Evolutionary conservation across 768 basidiomycete species (phyloP).

Genomic region (Mycena olivaceomarginata): DNA sequence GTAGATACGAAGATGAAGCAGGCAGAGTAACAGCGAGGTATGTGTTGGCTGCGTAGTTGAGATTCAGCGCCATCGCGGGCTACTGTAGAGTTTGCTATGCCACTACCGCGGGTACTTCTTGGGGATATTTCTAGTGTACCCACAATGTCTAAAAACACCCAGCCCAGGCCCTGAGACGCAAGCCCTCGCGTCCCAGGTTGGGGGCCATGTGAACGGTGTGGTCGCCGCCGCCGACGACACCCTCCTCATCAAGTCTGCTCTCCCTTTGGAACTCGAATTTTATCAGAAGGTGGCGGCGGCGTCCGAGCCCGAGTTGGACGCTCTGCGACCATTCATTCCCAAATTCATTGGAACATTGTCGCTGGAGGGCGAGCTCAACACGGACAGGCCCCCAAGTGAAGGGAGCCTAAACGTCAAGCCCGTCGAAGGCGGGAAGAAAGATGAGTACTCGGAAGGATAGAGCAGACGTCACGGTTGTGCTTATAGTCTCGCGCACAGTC

Average conservation of each 20-base stretch:
- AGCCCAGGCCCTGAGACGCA: constrained; percentile 43
- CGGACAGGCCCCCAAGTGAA: constrained; percentile 51
- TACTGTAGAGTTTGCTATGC: neutral
- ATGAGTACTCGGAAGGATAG: constrained; percentile 56
- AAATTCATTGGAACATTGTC: constrained; percentile 87
- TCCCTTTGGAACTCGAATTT: constrained; percentile 80
- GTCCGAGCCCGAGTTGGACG: constrained; percentile 59
- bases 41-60: constrained; percentile 62
- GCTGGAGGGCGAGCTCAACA: constrained; percentile 77
- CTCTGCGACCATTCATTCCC: constrained; percentile 79
- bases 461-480: constrained; percentile 11
- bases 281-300: constrained; percentile 72
- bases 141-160: constrained; percentile 16
- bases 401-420: constrained; percentile 51
- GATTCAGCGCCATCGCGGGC: constrained; percentile 49
- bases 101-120: neutral
- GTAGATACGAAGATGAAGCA: constrained; percentile 55
- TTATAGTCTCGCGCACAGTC: constrained; percentile 66
- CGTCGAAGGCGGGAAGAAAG: constrained; percentile 62
- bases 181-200: constrained; percentile 79
- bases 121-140: neutral
- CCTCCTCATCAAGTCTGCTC: constrained; percentile 88
- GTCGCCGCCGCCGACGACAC: constrained; percentile 81
- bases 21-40: constrained; percentile 66
- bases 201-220: constrained; percentile 85